These are phyloP conservation scores for Karstenula rhodostoma DNA, from an alignment of 2,329 filamentous ascomycete species.

Conservation along the genomic window DNA sequence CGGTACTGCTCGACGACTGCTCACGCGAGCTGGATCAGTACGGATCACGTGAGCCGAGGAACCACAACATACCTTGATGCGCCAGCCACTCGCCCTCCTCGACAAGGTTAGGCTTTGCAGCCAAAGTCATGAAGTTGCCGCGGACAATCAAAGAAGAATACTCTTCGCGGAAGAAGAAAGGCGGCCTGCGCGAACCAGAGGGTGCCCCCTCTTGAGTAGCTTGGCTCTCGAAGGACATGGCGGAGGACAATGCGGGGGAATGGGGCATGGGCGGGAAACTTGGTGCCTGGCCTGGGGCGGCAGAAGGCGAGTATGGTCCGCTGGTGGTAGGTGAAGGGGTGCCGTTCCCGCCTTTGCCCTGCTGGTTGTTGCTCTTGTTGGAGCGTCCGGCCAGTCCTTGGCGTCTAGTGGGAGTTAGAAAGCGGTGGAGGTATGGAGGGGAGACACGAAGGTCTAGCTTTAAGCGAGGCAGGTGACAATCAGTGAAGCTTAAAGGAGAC, in stretches of 20 bases:
- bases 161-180: slow-evolving; percentile 77
- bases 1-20: slow-evolving; percentile 92
- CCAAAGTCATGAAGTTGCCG: slow-evolving; percentile 96
- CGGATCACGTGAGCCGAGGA: slow-evolving; percentile 24
- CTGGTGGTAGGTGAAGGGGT: slow-evolving; percentile 46
- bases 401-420: slow-evolving; percentile 42
- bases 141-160: slow-evolving; percentile 90
- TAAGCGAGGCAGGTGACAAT: slow-evolving; percentile 23
- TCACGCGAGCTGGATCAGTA: slow-evolving; percentile 34
- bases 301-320: slow-evolving; percentile 41
- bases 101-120: slow-evolving; percentile 89
- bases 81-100: slow-evolving; percentile 96
- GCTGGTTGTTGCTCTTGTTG: slow-evolving; percentile 49
- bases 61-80: slow-evolving; percentile 75
- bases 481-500: slow-evolving; percentile 16
- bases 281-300: slow-evolving; percentile 43
- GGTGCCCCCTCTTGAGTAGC: slow-evolving; percentile 50
- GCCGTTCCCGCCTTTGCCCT: slow-evolving; percentile 45
- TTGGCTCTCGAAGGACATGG: slow-evolving; percentile 73
- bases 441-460: slow-evolving; percentile 4
- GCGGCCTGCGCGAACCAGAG: slow-evolving; percentile 70
- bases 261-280: slow-evolving; percentile 47
- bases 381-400: slow-evolving; percentile 54
- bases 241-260: slow-evolving; percentile 44
- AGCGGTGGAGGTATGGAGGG: slow-evolving; percentile 17